A percentile compares a stretch with the other conserved stretches of the same genome.
Evolutionary conservation across 1,139 yeast species (phyloP).

Genomic region (Lodderomyces parapsilosis): DNA sequence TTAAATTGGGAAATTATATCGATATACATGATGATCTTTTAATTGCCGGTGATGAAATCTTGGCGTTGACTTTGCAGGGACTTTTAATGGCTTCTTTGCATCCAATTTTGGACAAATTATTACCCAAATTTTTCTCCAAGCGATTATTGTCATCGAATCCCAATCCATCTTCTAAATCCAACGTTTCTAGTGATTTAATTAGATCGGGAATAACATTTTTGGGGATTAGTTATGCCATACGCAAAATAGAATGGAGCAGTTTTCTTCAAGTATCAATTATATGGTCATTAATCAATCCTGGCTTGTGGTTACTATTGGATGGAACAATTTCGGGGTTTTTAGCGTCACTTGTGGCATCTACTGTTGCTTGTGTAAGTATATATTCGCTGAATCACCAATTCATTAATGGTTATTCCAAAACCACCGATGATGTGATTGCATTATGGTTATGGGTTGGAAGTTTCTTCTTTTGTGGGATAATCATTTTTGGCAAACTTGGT

Average conservation of each 20-base stretch:
- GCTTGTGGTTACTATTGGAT: constrained; percentile 79
- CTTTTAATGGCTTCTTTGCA: constrained; percentile 59
- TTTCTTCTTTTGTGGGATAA: constrained; percentile 66
- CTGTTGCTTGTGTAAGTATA: constrained; percentile 37
- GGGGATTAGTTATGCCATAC: constrained; percentile 81
- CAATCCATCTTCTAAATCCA: constrained; percentile 23
- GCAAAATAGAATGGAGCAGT: constrained; percentile 78
- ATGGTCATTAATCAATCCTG: constrained; percentile 75
- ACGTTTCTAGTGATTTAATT: constrained; percentile 36
- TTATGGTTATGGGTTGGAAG: constrained; percentile 54
- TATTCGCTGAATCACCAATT: constrained; percentile 29
- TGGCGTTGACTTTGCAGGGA: constrained; percentile 50
- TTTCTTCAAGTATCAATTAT: constrained; percentile 72
- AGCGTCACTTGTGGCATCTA: constrained; percentile 43
- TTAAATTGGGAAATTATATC: constrained; percentile 17
- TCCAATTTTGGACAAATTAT: constrained; percentile 56
- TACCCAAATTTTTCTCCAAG: constrained; percentile 34
- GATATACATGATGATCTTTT: constrained; percentile 9
- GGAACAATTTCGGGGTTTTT: constrained; percentile 68
- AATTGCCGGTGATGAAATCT: constrained; percentile 20
- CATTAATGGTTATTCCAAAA: constrained; percentile 16
- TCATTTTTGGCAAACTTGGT: constrained; percentile 72
- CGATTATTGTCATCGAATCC: constrained; percentile 33
- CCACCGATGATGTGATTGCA: constrained; percentile 31
- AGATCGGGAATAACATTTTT: constrained; percentile 74